phyloP scores from a whole-genome alignment of 176 grass and related monocot genomes.

The Ensete ventricosum region DNA sequence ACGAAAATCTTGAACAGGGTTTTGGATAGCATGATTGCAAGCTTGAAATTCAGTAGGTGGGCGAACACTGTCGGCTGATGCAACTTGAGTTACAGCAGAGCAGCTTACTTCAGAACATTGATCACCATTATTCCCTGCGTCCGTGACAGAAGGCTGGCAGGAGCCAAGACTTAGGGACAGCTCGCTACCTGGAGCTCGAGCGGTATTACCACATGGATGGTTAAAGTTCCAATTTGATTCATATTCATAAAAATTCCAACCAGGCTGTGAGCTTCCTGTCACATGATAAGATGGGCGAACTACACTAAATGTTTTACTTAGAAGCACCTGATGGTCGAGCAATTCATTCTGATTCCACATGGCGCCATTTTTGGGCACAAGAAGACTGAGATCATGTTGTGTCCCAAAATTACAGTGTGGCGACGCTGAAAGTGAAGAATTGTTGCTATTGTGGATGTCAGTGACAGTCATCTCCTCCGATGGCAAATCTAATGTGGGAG shows the following conservation, averaged over 20 bases:
- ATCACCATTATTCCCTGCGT: conserved; percentile 27
- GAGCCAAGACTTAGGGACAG: conserved; percentile 51
- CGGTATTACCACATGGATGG: conserved; percentile 12
- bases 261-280: conserved; percentile 17
- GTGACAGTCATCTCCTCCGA: conserved; percentile 19
- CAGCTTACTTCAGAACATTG: conserved; percentile 47
- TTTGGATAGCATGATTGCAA: background rate
- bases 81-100: conserved; percentile 41
- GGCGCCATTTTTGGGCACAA: conserved; percentile 16
- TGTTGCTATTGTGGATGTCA: conserved; percentile 22
- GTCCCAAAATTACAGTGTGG: conserved; percentile 7
- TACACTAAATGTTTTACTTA: background rate
- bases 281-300: conserved; percentile 21
- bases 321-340: background rate
- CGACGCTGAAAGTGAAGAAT: conserved; percentile 4
- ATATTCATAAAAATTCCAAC: background rate
- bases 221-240: conserved; percentile 22
- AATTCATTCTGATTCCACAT: conserved; percentile 23
- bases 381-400: conserved; percentile 12
- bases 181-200: conserved; percentile 40
- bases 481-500: conserved; percentile 3
- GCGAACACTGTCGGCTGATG: conserved; percentile 4
- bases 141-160: conserved; percentile 18
- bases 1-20: background rate
- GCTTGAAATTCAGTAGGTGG: background rate